Conservation (phyloP, 495 filamentous ascomycete genomes). For the Aspergillus sparsus region DNA sequence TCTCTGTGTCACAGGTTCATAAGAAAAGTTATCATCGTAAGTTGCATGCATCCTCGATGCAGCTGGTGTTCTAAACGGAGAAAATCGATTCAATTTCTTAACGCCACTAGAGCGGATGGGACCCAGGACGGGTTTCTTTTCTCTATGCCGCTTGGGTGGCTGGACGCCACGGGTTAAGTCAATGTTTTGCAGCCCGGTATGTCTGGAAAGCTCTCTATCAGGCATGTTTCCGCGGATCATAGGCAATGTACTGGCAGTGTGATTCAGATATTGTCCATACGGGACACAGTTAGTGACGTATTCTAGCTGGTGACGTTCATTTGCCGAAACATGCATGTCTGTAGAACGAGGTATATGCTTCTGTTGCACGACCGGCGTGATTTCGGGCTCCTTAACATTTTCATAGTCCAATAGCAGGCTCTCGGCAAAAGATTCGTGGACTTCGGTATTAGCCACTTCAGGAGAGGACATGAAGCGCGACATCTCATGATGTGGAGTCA, state of each 20-base stretch:
- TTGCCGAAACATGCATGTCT: no score
- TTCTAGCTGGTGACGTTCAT: neutral
- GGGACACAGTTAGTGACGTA: neutral
- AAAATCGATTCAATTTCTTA: neutral
- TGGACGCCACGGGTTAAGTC: slow-evolving; percentile 10
- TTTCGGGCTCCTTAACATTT: no score
- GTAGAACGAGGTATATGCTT: no score
- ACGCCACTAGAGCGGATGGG: neutral
- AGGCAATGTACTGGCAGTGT: neutral
- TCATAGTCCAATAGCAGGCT: no score
- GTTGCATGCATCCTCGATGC: neutral
- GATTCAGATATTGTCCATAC: neutral
- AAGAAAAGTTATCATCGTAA: no score
- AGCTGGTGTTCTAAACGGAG: neutral
- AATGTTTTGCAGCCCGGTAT: slow-evolving; percentile 8
- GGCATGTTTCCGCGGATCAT: slow-evolving; percentile 5
- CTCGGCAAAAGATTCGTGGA: no score
- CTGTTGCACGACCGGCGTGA: no score
- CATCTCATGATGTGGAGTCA: no score
- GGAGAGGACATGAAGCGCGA: no score
- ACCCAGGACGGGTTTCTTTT: neutral
- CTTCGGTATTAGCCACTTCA: no score
- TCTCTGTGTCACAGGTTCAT: no score
- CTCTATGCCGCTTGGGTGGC: neutral
- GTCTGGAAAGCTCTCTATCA: slow-evolving; percentile 13